Base-by-base conservation (phyloP, 1,284 basidiomycete genomes). In the Cystobasidium sp. region DNA sequence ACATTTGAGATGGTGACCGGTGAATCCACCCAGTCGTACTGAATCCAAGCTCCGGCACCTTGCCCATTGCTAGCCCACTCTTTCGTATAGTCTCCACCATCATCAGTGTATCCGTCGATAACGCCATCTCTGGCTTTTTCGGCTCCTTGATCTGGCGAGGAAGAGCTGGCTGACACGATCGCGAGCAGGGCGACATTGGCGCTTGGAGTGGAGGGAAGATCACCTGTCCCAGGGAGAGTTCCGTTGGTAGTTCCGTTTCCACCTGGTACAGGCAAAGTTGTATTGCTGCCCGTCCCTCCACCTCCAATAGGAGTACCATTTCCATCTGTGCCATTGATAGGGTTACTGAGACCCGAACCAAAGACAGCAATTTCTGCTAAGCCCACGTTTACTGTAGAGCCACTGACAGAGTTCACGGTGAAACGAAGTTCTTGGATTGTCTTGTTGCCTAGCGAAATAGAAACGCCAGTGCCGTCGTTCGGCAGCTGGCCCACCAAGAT, bases 351-450 rank as follows among this genome's bases (percentile, higher is more conserved):
- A n/a, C 6, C 55, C 9, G 75, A 75, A 62, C 68, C 76, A 51
- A 74, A 78, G 24, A 72, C 77, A 20, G 56, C 68, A 24, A 79
- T 68, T 58, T 79, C 78, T 31, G 76, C 64, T 16, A 79, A 66
- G 37, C 78, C 78, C 49, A 76, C 75, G 46, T 65, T 68, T 5
- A 18, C 8, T 3, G 68, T 76, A 0, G 64, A 20, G 0, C n/a
- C 3, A 22, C 61, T 22, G 41, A 74, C 77, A n/a, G 66, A 65
- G 12, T 65, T 74, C 20, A 79, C 76, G 0, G 66, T 71, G 62
- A 78, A 65, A 14, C 62, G 46, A 18, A 79, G 56, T 10, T 75
- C 74, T 14, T 59, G 62, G 14, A 68, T 77, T 77, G 75, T 75
- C 49, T 44, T 77, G 68, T 16, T 69, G 20, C 10, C 74, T 55